Percentiles rank a stretch among this genome's conserved stretches.
Evolutionary conservation across 495 filamentous ascomycete genomes (phyloP).

Genomic region (Penicillium egyptiacum): DNA sequence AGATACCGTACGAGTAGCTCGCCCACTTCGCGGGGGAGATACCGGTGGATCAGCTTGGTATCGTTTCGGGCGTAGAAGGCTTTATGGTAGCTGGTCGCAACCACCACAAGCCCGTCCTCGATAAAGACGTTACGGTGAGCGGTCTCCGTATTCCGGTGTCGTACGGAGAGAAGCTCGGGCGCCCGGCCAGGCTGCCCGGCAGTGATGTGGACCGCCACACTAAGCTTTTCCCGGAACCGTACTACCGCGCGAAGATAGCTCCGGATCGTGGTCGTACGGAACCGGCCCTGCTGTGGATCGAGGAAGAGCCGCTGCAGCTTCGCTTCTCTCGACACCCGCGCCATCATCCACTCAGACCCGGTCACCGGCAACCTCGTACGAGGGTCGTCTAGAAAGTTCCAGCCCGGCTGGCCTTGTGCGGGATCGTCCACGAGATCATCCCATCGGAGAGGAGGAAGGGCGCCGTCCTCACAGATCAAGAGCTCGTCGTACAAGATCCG

Average conservation of each 20-base stretch:
- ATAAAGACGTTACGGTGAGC: constrained; percentile 18
- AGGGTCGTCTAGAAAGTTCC: constrained; percentile 18
- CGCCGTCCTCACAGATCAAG: background rate
- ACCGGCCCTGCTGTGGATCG: background rate
- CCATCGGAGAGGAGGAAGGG: constrained; percentile 11
- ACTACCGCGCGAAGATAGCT: background rate
- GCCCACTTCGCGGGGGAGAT: constrained; percentile 5
- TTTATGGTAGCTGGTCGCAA: constrained; percentile 17
- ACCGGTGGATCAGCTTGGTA: constrained; percentile 17
- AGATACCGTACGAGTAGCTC: constrained; percentile 20
- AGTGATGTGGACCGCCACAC: constrained; percentile 25
- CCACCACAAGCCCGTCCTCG: constrained; percentile 10
- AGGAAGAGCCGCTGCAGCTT: constrained; percentile 7
- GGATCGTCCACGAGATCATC: constrained; percentile 9
- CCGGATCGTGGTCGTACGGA: background rate
- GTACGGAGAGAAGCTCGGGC: constrained; percentile 29
- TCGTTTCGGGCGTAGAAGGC: constrained; percentile 15
- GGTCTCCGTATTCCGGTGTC: constrained; percentile 18
- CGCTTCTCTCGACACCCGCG: constrained; percentile 7
- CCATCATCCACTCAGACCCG: constrained; percentile 12
- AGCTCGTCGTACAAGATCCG: background rate
- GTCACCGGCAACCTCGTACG: background rate
- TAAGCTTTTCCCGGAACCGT: constrained; percentile 26
- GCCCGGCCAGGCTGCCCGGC: constrained; percentile 26
- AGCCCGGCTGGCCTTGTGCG: constrained; percentile 7